Evolutionary conservation across 2,329 filamentous ascomycete species (phyloP).

Genomic region (Colletotrichum eremochloae): DNA sequence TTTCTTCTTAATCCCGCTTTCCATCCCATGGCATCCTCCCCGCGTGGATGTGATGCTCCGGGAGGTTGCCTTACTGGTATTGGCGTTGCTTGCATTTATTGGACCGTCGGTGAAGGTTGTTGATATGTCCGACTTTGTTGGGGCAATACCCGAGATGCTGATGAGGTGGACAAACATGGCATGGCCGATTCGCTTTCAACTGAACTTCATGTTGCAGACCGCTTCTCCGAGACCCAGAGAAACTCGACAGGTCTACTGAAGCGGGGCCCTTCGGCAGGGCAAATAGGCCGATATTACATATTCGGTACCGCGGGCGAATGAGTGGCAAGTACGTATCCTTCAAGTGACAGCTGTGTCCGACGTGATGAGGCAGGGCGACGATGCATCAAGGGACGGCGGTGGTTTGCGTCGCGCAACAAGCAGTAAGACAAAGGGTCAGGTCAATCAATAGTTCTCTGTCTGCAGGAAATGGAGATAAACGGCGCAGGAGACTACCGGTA

Average conservation of each 20-base stretch:
- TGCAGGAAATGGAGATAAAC: too few species aligned
- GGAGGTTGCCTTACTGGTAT: conserved; percentile 8
- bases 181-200: neutral
- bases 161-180: conserved; percentile 22
- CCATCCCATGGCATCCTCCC: neutral
- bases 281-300: conserved; percentile 12
- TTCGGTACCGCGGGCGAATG: conserved; percentile 25
- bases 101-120: conserved; percentile 24
- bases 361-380: conserved; percentile 9
- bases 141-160: conserved; percentile 18
- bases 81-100: conserved; percentile 28
- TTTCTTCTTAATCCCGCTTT: neutral
- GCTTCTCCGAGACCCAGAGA: conserved; percentile 8
- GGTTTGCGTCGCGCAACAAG: conserved; percentile 18
- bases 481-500: too few species aligned
- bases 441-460: conserved; percentile 1
- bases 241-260: conserved; percentile 3
- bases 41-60: neutral
- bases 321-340: conserved; percentile 19
- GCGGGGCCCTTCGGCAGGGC: conserved; percentile 3
- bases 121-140: conserved; percentile 39
- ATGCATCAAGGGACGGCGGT: conserved; percentile 20
- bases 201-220: conserved; percentile 17
- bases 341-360: conserved; percentile 25
- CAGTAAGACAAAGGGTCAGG: conserved; percentile 1